Evolutionary conservation across 805 yeast species (phyloP), one percentile per base, ranked within the genome.

Genomic region (Metschnikowia aberdeeniae): DNA sequence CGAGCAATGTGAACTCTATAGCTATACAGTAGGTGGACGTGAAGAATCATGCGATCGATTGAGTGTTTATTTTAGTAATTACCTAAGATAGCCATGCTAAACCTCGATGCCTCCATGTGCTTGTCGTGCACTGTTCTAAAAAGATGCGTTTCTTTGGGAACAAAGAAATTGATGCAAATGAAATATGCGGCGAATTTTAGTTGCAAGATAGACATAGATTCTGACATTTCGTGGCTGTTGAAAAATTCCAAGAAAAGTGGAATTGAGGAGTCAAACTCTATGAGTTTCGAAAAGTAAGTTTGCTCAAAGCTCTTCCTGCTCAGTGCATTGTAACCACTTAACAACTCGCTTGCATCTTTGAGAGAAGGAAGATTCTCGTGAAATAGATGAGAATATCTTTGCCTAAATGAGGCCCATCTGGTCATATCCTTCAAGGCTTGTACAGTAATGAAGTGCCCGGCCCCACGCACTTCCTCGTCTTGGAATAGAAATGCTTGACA

Each of bases 1-100:
- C 96, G 12, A 87, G 97, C 40, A 86, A 86, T 66, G 90, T 93
- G 34, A 90, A 93, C 66, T 80, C 92, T 38, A 83, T 88, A 46
- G 96, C 97, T 24, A 89, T 93, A 55, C 85, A 85, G 65, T 88
- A 74, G 53, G 35, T 34, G 17, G n/a, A 20, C 31, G 22, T 17
- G 17, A 26, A 24, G 34, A 28, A 34, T 27, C 36, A 26, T 24
- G 19, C 8, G 12, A 19, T 27, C 8, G 13, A 17, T 12, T 20
- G 10, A 5, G 29, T 27, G 14, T 36, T 28, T 8, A 19, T 11
- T 5, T 36, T 36, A 51, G 41, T 40, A 53, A 10, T 40, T 29
- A 14, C 30, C 24, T 10, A 54, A 38, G 6, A 48, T 30, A 12
- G 13, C 38, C 28, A 40, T 33, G 22, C 56, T 50, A 42, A 42